A percentile compares a stretch with the other conserved stretches of the same genome.
These are phyloP conservation scores for Postia placenta DNA, from an alignment of 768 basidiomycete genomes.

Conservation along the genomic window DNA sequence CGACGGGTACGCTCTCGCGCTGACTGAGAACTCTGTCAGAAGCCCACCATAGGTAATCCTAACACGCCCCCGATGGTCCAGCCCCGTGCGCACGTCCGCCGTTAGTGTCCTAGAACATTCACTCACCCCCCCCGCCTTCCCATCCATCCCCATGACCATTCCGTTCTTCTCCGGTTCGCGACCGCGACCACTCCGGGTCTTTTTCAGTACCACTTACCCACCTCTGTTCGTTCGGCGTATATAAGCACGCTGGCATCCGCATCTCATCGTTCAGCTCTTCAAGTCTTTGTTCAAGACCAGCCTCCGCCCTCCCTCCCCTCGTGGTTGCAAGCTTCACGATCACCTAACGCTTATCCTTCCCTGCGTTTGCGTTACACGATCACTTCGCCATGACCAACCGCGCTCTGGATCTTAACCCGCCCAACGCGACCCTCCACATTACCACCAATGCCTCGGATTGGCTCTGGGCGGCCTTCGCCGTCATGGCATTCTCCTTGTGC, in stretches of 20 bases:
- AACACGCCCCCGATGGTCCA: no score
- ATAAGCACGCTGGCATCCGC: neutral
- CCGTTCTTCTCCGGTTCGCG: neutral
- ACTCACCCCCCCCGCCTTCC: neutral
- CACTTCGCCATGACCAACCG: conserved; percentile 15
- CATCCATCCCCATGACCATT: conserved; percentile 4
- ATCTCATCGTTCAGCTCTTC: neutral
- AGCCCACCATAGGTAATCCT: no score
- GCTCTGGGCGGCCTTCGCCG: conserved; percentile 48
- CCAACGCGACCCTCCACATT: conserved; percentile 33
- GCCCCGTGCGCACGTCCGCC: neutral
- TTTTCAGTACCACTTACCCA: neutral
- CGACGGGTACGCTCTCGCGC: neutral
- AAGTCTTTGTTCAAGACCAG: neutral
- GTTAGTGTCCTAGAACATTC: neutral
- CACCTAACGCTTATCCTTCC: neutral
- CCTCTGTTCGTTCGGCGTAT: neutral
- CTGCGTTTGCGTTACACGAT: neutral
- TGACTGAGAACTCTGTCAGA: no score
- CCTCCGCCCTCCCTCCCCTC: neutral
- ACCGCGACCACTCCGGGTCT: neutral
- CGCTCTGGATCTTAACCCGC: conserved; percentile 30
- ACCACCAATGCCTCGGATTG: conserved; percentile 42
- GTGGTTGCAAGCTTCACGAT: neutral
- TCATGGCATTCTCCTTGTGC: conserved; percentile 40